phyloP scores from a whole-genome alignment of 192 early-diverging fungal species.

The Dimargaris verticillata region DNA sequence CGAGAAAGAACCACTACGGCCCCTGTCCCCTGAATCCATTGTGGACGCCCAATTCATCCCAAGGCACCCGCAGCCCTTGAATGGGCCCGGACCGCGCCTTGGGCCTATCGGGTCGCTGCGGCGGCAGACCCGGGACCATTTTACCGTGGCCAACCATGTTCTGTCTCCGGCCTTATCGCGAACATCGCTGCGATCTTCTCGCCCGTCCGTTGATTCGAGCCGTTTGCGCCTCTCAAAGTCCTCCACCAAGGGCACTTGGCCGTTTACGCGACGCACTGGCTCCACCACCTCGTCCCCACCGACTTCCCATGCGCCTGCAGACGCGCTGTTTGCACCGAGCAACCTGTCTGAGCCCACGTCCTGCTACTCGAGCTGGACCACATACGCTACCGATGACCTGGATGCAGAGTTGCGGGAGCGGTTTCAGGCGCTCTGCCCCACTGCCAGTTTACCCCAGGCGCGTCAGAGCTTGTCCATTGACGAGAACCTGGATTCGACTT shows the following conservation, averaged over 20 bases:
- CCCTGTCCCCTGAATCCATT: background rate
- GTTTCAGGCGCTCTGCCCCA: background rate
- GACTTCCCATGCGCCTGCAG: background rate
- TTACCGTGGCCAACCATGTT: background rate
- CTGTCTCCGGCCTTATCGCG: background rate
- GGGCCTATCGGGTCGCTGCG: background rate
- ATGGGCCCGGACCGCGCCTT: background rate
- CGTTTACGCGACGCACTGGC: background rate
- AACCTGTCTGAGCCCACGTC: background rate
- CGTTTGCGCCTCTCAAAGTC: background rate
- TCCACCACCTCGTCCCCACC: background rate
- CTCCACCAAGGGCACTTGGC: background rate
- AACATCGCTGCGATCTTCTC: background rate
- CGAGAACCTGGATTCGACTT: no score
- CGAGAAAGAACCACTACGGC: background rate
- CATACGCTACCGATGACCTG: conserved; percentile 1
- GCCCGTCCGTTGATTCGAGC: background rate
- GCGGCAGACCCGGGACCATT: background rate
- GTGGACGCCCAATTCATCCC: background rate
- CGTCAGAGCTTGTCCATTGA: no score
- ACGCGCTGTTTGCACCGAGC: background rate
- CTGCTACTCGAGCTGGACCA: background rate
- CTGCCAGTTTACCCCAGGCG: no score
- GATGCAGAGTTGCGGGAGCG: background rate
- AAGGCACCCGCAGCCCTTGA: background rate